A percentile compares a stretch with the other conserved stretches of the same genome.
Evolutionary conservation across 345 rosid species (phyloP).

Genomic region (Lumnitzera littorea): DNA sequence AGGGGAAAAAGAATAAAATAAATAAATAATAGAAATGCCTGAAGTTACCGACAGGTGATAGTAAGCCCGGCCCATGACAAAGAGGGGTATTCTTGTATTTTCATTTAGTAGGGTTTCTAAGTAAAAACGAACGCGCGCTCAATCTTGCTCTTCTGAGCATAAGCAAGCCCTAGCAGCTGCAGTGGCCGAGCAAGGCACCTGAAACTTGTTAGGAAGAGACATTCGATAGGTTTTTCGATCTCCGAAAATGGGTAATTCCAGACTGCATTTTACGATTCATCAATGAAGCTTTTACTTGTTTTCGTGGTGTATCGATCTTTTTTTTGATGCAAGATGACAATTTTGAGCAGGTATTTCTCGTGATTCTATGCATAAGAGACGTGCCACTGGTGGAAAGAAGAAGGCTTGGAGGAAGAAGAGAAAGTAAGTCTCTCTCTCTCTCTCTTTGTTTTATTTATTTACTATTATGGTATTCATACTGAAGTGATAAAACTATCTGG

Average conservation of each 20-base stretch:
- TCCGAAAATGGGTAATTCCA: slow-evolving; percentile 36
- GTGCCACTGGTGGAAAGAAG: slow-evolving; percentile 92
- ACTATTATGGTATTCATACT: not conserved
- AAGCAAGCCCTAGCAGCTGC: not conserved
- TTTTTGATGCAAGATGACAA: too few species aligned
- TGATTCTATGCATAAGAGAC: slow-evolving; percentile 90
- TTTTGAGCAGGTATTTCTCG: slow-evolving; percentile 56
- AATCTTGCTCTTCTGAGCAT: not conserved
- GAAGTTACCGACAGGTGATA: too few species aligned
- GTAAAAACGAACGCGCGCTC: not conserved
- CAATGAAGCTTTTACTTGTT: not conserved
- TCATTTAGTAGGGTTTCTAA: slow-evolving; percentile 22
- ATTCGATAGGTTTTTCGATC: slow-evolving; percentile 3
- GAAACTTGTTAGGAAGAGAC: slow-evolving; percentile 5
- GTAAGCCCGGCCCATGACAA: too few species aligned
- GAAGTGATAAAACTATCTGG: too few species aligned
- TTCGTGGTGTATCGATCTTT: not conserved
- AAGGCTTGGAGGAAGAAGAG: slow-evolving; percentile 94
- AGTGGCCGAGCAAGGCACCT: not conserved
- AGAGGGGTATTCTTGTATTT: slow-evolving; percentile 17
- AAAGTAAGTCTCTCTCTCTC: slow-evolving; percentile 29
- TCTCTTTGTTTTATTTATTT: not conserved
- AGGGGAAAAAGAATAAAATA: too few species aligned
- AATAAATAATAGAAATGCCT: too few species aligned
- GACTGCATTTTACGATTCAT: not conserved